phyloP scores from a whole-genome alignment of 139 green algal species.

The Coelastrella sp. region DNA sequence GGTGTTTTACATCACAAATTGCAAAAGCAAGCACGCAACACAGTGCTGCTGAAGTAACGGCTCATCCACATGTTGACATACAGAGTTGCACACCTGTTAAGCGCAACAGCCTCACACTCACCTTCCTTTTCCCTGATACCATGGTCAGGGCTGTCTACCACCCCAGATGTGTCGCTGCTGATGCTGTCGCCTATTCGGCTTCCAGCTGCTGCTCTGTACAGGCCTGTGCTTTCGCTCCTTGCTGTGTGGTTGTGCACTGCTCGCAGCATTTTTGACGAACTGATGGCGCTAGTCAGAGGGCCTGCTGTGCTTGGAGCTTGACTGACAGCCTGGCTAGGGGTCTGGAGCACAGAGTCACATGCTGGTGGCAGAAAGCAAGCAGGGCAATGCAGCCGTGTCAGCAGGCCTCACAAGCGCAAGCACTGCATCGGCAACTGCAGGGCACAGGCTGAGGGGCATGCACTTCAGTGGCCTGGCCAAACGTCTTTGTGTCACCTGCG shows the following conservation, averaged over 20 bases:
- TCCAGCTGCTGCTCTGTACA: background rate
- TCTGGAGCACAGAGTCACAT: background rate
- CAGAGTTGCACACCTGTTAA: too few relatives aligned
- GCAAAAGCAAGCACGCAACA: background rate
- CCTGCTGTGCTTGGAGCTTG: conserved; percentile 9
- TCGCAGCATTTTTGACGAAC: conserved; percentile 5
- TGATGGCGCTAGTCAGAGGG: conserved; percentile 22
- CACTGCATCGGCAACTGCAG: too few relatives aligned
- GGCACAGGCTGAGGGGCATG: too few relatives aligned
- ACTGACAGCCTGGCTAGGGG: background rate
- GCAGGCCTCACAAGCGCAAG: too few relatives aligned
- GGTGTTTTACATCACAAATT: too few relatives aligned
- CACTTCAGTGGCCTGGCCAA: too few relatives aligned
- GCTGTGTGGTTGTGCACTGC: conserved; percentile 1
- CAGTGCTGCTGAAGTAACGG: background rate
- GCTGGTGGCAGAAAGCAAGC: background rate
- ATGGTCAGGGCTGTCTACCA: background rate
- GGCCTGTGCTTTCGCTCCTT: background rate
- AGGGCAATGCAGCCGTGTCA: too few relatives aligned
- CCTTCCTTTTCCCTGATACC: background rate
- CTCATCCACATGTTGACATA: background rate
- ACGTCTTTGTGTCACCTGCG: too few relatives aligned
- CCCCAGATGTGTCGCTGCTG: conserved; percentile 32
- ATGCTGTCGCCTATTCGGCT: conserved; percentile 2
- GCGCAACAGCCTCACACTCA: background rate